Conservation (phyloP, 495 filamentous ascomycete genomes). For the Aspergillus carlsbadensis region DNA sequence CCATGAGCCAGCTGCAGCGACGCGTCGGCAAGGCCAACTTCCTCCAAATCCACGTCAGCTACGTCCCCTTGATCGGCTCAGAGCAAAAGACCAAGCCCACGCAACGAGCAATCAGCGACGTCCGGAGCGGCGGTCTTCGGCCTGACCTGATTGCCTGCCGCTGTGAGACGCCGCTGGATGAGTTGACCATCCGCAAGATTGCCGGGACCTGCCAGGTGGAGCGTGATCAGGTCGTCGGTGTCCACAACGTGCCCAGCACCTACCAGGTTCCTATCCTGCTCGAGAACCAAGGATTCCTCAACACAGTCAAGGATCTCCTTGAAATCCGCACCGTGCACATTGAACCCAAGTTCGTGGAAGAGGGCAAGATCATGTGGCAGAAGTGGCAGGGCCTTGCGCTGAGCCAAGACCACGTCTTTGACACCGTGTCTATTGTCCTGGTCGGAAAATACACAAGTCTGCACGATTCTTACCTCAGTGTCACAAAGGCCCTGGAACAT, state of each 20-base stretch:
- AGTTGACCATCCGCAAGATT: slow-evolving; percentile 80
- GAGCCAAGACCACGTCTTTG: slow-evolving; percentile 58
- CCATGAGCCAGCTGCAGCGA: slow-evolving; percentile 72
- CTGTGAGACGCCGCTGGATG: slow-evolving; percentile 70
- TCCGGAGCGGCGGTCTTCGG: slow-evolving; percentile 75
- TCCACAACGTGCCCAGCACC: slow-evolving; percentile 80
- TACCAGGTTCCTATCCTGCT: slow-evolving; percentile 94
- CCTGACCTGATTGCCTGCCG: slow-evolving; percentile 95
- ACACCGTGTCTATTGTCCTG: slow-evolving; percentile 76
- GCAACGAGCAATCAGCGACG: slow-evolving; percentile 80
- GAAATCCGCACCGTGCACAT: slow-evolving; percentile 37
- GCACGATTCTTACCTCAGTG: slow-evolving; percentile 80
- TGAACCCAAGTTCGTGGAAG: slow-evolving; percentile 45
- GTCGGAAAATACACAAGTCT: slow-evolving; percentile 89
- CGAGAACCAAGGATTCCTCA: slow-evolving; percentile 71
- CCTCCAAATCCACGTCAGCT: slow-evolving; percentile 79
- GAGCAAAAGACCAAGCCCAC: slow-evolving; percentile 99
- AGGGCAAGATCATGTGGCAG: slow-evolving; percentile 66
- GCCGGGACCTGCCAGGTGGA: slow-evolving; percentile 84
- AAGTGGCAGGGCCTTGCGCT: slow-evolving; percentile 70
- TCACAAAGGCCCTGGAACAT: slow-evolving; percentile 86
- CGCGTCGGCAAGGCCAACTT: slow-evolving; percentile 78
- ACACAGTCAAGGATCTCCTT: slow-evolving; percentile 58
- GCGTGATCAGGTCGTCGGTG: slow-evolving; percentile 74
- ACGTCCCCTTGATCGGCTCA: slow-evolving; percentile 62